Evolutionary conservation across 306 rosid genomes (phyloP), one percentile per base, ranked within the genome.

Genomic region (Pachyrhizus erosus): DNA sequence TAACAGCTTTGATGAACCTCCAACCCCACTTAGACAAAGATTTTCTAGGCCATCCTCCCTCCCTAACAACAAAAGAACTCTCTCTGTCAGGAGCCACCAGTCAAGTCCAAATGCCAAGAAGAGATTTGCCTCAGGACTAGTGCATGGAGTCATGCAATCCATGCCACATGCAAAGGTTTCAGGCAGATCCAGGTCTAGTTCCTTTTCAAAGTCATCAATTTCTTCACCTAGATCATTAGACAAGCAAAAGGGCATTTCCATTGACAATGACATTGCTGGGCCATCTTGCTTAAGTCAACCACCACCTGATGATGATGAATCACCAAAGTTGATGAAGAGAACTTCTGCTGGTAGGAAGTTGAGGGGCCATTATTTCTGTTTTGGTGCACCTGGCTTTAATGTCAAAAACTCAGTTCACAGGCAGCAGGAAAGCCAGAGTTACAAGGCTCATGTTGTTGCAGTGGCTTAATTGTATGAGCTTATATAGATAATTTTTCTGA

Each of bases 61-160:
- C 75, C 88, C 95, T 17, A 93, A 77, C 85, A 70, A 96, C 91
- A 96, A 96, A 75, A 80, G 99, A 76, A 89, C 96, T n/a, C 98
- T 93, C 13, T 84, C 98, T 3, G 98, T 92, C 0, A 86, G 99
- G 83, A 96, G 98, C 69, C 73, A 92, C 68, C 98, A 92, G 23
- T 89, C 99, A 24, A 96, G 99, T 87, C 99, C 99, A n/a, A 84
- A 93, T 11, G 97, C 98, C 9, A 96, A 93, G 89, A 96, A 96
- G 86, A 96, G 93, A 46, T 89, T 92, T 48, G 98, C 98, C 20
- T 89, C 93, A 0, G 98, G 97, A 24, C 42, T 92, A 52, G 84
- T 86, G 82, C 91, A 86, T 21, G 96, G 96, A 23, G 91, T 89
- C 13, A 71, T 89, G 88, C 97, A 92, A 80, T 87, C 94, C 43